Conservation (phyloP, 306 rosid genomes). For the Albizia julibrissin region DNA sequence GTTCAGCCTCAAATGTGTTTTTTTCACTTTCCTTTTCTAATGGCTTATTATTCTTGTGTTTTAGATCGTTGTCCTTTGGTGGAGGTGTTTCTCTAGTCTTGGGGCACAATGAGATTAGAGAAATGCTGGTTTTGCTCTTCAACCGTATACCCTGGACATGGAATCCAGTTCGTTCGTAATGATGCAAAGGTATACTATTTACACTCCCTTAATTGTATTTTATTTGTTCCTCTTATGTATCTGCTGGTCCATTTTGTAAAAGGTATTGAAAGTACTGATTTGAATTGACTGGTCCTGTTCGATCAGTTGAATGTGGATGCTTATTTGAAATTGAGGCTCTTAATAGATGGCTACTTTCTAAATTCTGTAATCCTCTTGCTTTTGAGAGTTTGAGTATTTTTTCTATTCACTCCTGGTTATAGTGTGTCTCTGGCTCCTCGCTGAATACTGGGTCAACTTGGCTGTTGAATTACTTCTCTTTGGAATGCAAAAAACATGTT, state of each 20-base stretch:
- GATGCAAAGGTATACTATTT: slow-evolving; percentile 67
- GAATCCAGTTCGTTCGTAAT: slow-evolving; percentile 87
- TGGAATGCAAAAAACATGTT: not conserved
- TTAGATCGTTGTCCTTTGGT: slow-evolving; percentile 1
- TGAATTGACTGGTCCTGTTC: not conserved
- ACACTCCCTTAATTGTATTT: not conserved
- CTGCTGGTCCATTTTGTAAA: not conserved
- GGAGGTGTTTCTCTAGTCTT: slow-evolving; percentile 21
- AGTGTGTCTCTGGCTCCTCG: not conserved
- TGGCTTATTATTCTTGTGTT: not conserved
- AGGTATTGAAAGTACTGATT: not conserved
- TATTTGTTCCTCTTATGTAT: not conserved
- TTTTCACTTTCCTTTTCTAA: not conserved
- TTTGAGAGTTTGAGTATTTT: not conserved
- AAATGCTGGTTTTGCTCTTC: slow-evolving; percentile 96
- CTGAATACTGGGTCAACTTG: not conserved
- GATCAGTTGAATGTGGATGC: not conserved
- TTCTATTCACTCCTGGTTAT: not conserved
- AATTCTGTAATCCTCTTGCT: not conserved
- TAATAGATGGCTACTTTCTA: slow-evolving; percentile 21
- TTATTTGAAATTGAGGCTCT: not conserved
- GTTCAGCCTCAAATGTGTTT: too few species aligned
- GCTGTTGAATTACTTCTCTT: not conserved
- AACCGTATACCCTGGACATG: slow-evolving; percentile 89
- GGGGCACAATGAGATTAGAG: slow-evolving; percentile 78